A percentile compares a stretch with the other conserved stretches of the same genome.
Evolutionary conservation across 2,329 filamentous ascomycete species (phyloP).

Genomic region (Claviceps sp.): DNA sequence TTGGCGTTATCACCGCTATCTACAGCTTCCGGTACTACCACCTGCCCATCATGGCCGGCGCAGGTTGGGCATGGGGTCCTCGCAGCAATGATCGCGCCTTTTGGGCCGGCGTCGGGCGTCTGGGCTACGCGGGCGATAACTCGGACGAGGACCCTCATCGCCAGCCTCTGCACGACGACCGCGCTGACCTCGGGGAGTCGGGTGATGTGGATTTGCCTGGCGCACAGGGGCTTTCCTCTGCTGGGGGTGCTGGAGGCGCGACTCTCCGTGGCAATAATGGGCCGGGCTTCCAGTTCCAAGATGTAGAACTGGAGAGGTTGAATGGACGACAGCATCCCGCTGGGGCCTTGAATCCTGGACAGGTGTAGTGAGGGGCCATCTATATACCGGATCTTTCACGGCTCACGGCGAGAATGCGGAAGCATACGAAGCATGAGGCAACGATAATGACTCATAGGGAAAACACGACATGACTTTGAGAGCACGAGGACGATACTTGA

Average conservation of each 20-base stretch:
- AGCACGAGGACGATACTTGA: too few relatives aligned
- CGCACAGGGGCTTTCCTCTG: background rate
- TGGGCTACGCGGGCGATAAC: conserved; percentile 38
- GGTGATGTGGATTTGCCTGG: conserved; percentile 11
- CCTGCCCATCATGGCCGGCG: conserved; percentile 57
- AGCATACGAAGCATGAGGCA: too few relatives aligned
- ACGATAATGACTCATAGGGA: too few relatives aligned
- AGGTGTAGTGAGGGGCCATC: background rate
- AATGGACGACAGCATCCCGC: conserved; percentile 2
- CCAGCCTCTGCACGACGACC: conserved; percentile 7
- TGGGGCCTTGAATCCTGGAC: background rate
- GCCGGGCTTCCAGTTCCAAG: conserved; percentile 13
- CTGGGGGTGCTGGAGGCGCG: background rate
- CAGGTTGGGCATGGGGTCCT: conserved; percentile 82
- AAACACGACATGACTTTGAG: too few relatives aligned
- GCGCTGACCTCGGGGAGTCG: conserved; percentile 14
- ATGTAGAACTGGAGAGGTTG: conserved; percentile 19
- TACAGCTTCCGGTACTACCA: conserved; percentile 80
- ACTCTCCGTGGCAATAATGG: conserved; percentile 1
- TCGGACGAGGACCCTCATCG: conserved; percentile 13
- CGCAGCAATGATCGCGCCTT: conserved; percentile 62
- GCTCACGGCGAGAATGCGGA: too few relatives aligned
- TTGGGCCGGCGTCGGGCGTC: conserved; percentile 57
- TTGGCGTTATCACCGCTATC: conserved; percentile 59
- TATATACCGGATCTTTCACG: too few relatives aligned